Evolutionary conservation across 2,329 filamentous ascomycete genomes (phyloP).

Genomic region (Colletotrichum coccodes): DNA sequence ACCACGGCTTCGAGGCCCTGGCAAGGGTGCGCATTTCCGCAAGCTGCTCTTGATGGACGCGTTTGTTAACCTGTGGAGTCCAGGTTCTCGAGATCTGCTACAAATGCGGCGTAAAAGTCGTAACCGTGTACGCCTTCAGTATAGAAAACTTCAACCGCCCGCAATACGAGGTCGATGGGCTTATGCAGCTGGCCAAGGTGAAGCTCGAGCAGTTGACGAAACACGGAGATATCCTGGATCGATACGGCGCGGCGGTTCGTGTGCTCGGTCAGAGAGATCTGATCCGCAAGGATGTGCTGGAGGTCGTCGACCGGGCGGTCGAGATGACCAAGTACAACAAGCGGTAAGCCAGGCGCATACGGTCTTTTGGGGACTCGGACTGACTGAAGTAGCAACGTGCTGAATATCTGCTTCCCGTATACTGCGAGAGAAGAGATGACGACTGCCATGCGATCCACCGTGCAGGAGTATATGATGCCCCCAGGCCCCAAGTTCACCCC

Average conservation of each 20-base stretch:
- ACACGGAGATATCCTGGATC: constrained; percentile 91
- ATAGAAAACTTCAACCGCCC: constrained; percentile 99
- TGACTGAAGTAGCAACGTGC: constrained; percentile 54
- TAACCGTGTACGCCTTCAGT: constrained; percentile 98
- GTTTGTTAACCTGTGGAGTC: constrained; percentile 34
- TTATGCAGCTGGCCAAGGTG: constrained; percentile 98
- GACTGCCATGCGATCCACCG: constrained; percentile 85
- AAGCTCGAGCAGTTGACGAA: constrained; percentile 92
- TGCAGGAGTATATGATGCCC: constrained; percentile 85
- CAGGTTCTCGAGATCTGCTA: constrained; percentile 97
- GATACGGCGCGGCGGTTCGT: constrained; percentile 88
- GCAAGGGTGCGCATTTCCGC: constrained; percentile 71
- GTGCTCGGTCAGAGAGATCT: constrained; percentile 87
- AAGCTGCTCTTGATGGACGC: not conserved
- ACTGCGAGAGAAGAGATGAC: constrained; percentile 97
- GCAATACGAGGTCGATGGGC: constrained; percentile 93
- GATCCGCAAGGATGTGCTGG: constrained; percentile 86
- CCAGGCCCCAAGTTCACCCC: constrained; percentile 72
- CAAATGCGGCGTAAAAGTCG: constrained; percentile 94
- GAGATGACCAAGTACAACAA: constrained; percentile 89
- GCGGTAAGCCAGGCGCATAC: constrained; percentile 59
- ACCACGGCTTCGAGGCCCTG: constrained; percentile 93
- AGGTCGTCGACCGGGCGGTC: constrained; percentile 87
- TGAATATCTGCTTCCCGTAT: constrained; percentile 99
- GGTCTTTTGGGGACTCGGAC: constrained; percentile 15